These are phyloP conservation scores for Mycena crocata DNA, from an alignment of 768 basidiomycete species.

Conservation along the genomic window DNA sequence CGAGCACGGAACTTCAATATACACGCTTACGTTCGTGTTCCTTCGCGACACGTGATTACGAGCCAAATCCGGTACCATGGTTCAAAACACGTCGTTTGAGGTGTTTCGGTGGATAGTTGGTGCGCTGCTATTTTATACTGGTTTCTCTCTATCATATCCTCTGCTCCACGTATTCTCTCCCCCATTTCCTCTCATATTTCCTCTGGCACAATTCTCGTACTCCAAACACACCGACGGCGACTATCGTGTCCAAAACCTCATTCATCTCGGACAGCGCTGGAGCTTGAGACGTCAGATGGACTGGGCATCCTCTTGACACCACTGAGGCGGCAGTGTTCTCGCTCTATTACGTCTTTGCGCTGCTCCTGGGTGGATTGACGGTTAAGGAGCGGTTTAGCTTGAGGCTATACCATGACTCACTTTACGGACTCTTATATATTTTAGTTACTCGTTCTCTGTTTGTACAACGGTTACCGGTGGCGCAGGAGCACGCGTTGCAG, in stretches of 20 bases:
- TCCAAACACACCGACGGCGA: background rate
- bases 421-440: background rate
- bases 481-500: background rate
- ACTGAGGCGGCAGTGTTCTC: background rate
- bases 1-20: background rate
- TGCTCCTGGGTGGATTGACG: background rate
- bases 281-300: background rate
- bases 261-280: background rate
- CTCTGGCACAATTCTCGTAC: no score
- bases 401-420: background rate
- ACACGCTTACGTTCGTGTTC: no score
- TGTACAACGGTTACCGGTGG: background rate
- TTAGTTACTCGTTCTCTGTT: background rate
- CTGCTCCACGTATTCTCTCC: no score
- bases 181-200: background rate
- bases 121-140: no score
- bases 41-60: no score
- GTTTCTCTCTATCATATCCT: no score
- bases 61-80: no score
- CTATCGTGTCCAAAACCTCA: background rate
- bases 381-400: background rate
- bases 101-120: no score
- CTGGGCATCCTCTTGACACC: background rate
- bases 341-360: slow-evolving; percentile 1
- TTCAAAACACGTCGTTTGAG: no score